Base-by-base conservation (phyloP, 345 rosid species). In the Citropsis articulata region DNA sequence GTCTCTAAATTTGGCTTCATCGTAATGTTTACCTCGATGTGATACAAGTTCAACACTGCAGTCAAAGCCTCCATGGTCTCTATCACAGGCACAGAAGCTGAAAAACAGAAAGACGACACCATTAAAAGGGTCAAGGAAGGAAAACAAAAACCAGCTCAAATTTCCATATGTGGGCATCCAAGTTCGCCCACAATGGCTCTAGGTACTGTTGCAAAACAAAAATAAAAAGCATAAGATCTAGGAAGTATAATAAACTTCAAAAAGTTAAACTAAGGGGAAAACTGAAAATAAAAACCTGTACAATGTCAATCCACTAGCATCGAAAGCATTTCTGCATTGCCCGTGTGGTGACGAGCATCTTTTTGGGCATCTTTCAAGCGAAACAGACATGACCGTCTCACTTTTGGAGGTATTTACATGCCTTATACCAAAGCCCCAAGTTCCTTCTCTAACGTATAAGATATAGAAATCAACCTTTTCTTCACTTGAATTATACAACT, bases 21-120 rank as follows among this genome's bases (percentile, higher is more conserved):
- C 65, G 60, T 1, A 69, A 45, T 5, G 30, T 28, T 13, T 82
- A 94, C 99, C 96, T 92, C 69, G 83, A 81, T 63, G 91, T 31
- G 98, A 91, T 56, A 96, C 94, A 77, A 96, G 78, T 83, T 92
- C 97, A 63, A 89, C 69, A 80, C 97, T 87, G 75, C 97, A 95
- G 84, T 95, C 99, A 86, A 95, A 91, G 66, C 98, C 99, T 81
- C 99, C 99, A 76, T 95, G 99, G 38, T 85, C 89, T 73, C 93
- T 89, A 77, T 93, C 97, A 79, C 99, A 95, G 71, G 94, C 82
- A 75, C 97, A 95, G 83, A 85, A 93, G 87, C 98, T 95, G 92
- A 79, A 78, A 86, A 81, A 81, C 75, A 85, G 65, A 80, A 84
- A 66, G 72, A 78, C 24, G 33, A 53, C 22, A 76, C 57, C 72